These are phyloP conservation scores for Uronychia setigera DNA, from an alignment of 73 alveolate genomes.

Conservation along the genomic window DNA sequence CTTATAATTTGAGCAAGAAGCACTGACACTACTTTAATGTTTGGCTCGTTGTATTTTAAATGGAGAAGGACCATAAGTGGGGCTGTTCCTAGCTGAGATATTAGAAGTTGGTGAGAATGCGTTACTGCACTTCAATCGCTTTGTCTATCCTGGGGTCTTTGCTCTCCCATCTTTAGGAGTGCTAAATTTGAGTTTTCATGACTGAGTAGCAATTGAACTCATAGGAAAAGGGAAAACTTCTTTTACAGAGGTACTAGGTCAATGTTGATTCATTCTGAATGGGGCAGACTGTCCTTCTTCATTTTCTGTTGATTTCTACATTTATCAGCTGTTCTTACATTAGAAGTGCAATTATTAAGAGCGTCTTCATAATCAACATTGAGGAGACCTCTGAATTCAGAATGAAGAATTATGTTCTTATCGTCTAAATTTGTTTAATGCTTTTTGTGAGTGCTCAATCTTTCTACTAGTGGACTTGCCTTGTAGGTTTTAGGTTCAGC, in stretches of 20 bases:
- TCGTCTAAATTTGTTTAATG: neutral
- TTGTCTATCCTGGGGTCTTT: neutral
- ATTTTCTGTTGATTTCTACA: neutral
- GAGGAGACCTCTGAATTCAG: neutral
- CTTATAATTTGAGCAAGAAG: too few species aligned
- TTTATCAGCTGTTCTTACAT: neutral
- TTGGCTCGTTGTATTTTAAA: too few species aligned
- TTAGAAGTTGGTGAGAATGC: neutral
- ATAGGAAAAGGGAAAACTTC: neutral
- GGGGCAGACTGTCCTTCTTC: neutral
- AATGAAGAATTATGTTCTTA: neutral
- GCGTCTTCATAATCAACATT: neutral
- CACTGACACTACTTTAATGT: too few species aligned
- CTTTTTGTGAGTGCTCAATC: neutral
- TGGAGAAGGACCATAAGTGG: too few species aligned
- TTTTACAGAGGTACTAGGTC: conserved; percentile 1
- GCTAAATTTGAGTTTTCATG: neutral
- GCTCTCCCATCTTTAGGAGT: neutral
- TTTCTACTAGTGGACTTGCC: neutral
- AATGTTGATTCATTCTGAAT: neutral
- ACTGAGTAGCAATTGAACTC: neutral
- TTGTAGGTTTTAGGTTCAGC: neutral
- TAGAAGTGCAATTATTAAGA: neutral
- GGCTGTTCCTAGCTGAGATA: too few species aligned
- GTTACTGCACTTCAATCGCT: neutral